Conservation (phyloP, 345 rosid genomes). For the Sonneratia caseolaris region DNA sequence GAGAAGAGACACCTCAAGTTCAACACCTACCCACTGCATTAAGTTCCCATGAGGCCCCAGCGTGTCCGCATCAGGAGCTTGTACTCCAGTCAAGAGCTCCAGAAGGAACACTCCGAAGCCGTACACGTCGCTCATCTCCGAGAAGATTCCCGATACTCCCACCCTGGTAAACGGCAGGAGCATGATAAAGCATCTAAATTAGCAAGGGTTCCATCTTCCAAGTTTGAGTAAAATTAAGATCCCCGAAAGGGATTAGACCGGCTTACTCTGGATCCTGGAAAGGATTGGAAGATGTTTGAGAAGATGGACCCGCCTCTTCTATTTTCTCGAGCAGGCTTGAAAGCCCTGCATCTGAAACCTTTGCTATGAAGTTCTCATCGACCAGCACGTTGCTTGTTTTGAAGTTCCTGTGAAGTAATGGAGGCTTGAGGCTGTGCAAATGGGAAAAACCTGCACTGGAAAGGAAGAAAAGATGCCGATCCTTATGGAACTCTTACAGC, state of each 20-base stretch:
- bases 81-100: constrained; percentile 51
- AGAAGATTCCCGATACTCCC: constrained; percentile 23
- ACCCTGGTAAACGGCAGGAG: constrained; percentile 22
- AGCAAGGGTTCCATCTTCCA: constrained; percentile 1
- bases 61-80: constrained; percentile 16
- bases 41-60: constrained; percentile 33
- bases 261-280: constrained; percentile 60
- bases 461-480: constrained; percentile 3
- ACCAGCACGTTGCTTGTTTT: constrained; percentile 61
- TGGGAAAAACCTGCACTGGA: constrained; percentile 46
- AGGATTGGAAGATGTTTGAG: constrained; percentile 19
- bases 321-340: constrained; percentile 29
- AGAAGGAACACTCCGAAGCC: constrained; percentile 64
- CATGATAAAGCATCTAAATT: not conserved
- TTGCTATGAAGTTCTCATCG: constrained; percentile 51
- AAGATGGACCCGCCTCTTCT: constrained; percentile 47
- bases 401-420: constrained; percentile 58
- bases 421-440: constrained; percentile 47
- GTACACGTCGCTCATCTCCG: constrained; percentile 45
- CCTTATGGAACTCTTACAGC: not conserved
- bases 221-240: constrained; percentile 1
- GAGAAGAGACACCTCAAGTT: not conserved
- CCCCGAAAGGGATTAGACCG: not conserved
- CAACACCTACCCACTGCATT: constrained; percentile 38
- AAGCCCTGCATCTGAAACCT: constrained; percentile 51